phyloP scores from a whole-genome alignment of 2,329 filamentous ascomycete species.

The Phialophora verrucosa region DNA sequence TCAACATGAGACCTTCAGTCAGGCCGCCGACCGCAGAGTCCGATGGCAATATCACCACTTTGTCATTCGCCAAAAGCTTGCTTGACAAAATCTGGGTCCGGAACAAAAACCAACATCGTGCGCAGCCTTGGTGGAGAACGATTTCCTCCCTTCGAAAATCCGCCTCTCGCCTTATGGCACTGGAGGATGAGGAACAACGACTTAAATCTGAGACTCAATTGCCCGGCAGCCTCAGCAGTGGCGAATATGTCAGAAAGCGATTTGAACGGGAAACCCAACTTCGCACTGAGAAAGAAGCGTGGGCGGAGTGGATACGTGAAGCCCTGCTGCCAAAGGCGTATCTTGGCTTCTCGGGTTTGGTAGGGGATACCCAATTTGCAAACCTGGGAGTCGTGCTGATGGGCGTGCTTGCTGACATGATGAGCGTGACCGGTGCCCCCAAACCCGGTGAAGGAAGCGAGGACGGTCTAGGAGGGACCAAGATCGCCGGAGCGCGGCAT shows the following conservation, averaged over 20 bases:
- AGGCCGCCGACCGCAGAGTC: not conserved
- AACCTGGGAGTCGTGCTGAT: constrained; percentile 72
- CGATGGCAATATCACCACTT: constrained; percentile 1
- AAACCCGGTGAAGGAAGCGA: constrained; percentile 25
- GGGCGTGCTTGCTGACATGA: constrained; percentile 65
- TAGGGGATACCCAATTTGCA: constrained; percentile 75
- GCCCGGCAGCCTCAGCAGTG: constrained; percentile 1
- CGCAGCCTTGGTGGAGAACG: constrained; percentile 78
- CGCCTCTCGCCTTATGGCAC: constrained; percentile 60
- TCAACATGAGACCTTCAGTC: not conserved
- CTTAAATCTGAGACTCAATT: not conserved
- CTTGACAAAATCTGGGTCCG: constrained; percentile 51
- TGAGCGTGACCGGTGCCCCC: constrained; percentile 50
- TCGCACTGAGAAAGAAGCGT: constrained; percentile 43
- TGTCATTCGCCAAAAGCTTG: constrained; percentile 19
- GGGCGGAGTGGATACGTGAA: constrained; percentile 49
- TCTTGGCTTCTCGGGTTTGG: constrained; percentile 67
- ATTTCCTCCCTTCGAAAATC: constrained; percentile 74
- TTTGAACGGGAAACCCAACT: constrained; percentile 50
- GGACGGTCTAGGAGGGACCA: constrained; percentile 2
- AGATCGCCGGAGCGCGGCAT: not conserved
- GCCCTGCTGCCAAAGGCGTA: constrained; percentile 52
- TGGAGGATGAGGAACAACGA: constrained; percentile 38
- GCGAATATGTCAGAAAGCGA: constrained; percentile 46
- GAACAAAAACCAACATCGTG: constrained; percentile 89